Conservation (phyloP, 2,329 filamentous ascomycete genomes). For the Exophiala oligosperma region DNA sequence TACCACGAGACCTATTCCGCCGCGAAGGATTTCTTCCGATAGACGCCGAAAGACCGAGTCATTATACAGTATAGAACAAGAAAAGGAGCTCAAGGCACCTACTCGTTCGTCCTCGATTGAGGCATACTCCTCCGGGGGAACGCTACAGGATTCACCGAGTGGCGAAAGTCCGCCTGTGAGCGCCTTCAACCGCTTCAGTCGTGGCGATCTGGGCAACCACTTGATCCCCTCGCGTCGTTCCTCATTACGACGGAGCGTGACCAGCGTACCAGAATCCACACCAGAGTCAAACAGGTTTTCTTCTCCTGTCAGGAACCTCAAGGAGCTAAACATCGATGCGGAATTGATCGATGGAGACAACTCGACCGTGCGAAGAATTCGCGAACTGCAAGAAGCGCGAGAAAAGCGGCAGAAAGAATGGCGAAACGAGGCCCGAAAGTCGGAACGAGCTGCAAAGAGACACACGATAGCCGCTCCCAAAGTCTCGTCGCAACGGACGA, state of each 20-base stretch:
- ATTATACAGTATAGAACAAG: constrained; percentile 20
- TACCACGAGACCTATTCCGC: constrained; percentile 13
- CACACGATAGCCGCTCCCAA: constrained; percentile 24
- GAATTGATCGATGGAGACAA: constrained; percentile 50
- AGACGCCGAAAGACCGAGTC: constrained; percentile 20
- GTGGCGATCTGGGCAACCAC: constrained; percentile 22
- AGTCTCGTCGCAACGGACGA: constrained; percentile 18
- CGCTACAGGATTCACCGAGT: constrained; percentile 2
- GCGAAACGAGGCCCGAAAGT: constrained; percentile 29
- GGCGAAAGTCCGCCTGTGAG: constrained; percentile 12
- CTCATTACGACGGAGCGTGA: constrained; percentile 32
- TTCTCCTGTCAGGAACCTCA: constrained; percentile 42
- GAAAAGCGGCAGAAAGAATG: constrained; percentile 40
- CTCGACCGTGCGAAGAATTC: constrained; percentile 58
- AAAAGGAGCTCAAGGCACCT: constrained; percentile 17
- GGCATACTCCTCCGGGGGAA: constrained; percentile 6
- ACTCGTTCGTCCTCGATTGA: constrained; percentile 18
- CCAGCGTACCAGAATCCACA: constrained; percentile 68
- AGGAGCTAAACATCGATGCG: constrained; percentile 41
- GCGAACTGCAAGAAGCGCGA: constrained; percentile 58
- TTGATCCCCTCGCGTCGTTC: constrained; percentile 59
- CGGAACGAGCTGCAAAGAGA: constrained; percentile 25
- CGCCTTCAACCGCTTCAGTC: constrained; percentile 20
- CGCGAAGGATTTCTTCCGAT: constrained; percentile 18
- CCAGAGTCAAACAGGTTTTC: constrained; percentile 53